Percentiles rank a stretch among this genome's conserved stretches.
These are phyloP conservation scores for Abelmoschus esculentus DNA, from an alignment of 345 rosid species.

Conservation along the genomic window DNA sequence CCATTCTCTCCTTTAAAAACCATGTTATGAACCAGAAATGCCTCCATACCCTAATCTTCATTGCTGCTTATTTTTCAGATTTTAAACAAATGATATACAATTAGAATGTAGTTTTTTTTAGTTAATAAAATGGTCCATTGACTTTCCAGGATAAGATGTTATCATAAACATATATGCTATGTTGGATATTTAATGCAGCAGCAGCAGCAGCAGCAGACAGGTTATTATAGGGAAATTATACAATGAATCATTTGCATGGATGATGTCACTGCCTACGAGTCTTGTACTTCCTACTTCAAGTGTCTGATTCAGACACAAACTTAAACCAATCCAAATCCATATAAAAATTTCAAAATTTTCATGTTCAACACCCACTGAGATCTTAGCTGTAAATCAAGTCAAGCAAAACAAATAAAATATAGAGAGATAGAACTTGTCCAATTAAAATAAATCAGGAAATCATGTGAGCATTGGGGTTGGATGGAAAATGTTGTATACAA, in stretches of 20 bases:
- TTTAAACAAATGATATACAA: too few species aligned
- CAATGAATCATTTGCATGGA: conserved; percentile 4
- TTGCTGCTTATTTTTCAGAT: too few species aligned
- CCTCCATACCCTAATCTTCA: not conserved
- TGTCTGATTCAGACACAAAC: not conserved
- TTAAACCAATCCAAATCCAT: not conserved
- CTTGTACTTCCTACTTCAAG: not conserved
- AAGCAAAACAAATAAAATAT: not conserved
- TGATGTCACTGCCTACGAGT: not conserved
- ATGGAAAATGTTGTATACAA: not conserved
- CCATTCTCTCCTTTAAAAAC: not conserved
- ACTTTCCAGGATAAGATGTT: too few species aligned
- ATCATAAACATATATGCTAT: too few species aligned
- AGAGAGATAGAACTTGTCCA: not conserved
- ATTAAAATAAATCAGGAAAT: not conserved
- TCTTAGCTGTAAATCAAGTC: not conserved
- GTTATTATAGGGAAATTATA: not conserved
- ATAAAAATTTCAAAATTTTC: not conserved
- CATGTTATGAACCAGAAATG: not conserved
- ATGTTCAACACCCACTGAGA: not conserved
- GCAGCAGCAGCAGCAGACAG: too few species aligned
- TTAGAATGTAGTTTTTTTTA: too few species aligned
- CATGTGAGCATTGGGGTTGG: not conserved
- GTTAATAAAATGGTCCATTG: too few species aligned
- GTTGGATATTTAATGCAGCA: too few species aligned